Percentiles rank a stretch among this genome's conserved stretches.
Conservation (phyloP, 1,139 yeast genomes). For the Magnusiomyces clavatus region DNA sequence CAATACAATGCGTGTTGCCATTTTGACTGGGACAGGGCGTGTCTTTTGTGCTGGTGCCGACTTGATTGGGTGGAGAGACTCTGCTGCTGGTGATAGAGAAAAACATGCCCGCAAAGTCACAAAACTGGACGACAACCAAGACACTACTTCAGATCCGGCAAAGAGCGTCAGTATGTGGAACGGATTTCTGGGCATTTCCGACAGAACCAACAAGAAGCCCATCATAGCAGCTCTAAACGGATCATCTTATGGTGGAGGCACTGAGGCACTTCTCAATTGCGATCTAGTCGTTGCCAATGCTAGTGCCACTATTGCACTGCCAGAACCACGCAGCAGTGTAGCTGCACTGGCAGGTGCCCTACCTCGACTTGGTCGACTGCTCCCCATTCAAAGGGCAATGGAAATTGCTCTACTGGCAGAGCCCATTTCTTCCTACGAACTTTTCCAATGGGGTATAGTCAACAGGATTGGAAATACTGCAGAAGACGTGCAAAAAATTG, state of each 20-base stretch:
- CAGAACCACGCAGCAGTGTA: constrained; percentile 30
- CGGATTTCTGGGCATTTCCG: constrained; percentile 29
- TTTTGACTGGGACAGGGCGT: constrained; percentile 28
- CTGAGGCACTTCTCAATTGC: constrained; percentile 29
- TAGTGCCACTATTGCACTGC: constrained; percentile 25
- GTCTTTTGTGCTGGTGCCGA: constrained; percentile 31
- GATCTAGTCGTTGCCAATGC: constrained; percentile 28
- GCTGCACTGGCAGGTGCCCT: constrained; percentile 30
- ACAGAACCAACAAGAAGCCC: constrained; percentile 26
- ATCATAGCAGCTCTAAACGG: constrained; percentile 31
- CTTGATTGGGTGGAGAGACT: constrained; percentile 21
- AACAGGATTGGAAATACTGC: constrained; percentile 23
- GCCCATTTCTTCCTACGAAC: constrained; percentile 26
- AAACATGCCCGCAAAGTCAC: constrained; percentile 7
- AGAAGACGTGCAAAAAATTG: constrained; percentile 24
- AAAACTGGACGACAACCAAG: neutral
- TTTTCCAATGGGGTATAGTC: constrained; percentile 27
- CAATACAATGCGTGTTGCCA: constrained; percentile 23
- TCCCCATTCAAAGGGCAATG: constrained; percentile 27
- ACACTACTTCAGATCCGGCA: constrained; percentile 8
- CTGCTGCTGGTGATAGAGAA: constrained; percentile 4
- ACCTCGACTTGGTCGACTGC: constrained; percentile 25
- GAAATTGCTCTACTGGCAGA: constrained; percentile 29
- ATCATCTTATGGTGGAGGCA: constrained; percentile 29
- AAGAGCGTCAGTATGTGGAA: constrained; percentile 7